These are phyloP conservation scores for Colletotrichum sp. DNA, from an alignment of 2,329 filamentous ascomycete genomes.

Conservation along the genomic window DNA sequence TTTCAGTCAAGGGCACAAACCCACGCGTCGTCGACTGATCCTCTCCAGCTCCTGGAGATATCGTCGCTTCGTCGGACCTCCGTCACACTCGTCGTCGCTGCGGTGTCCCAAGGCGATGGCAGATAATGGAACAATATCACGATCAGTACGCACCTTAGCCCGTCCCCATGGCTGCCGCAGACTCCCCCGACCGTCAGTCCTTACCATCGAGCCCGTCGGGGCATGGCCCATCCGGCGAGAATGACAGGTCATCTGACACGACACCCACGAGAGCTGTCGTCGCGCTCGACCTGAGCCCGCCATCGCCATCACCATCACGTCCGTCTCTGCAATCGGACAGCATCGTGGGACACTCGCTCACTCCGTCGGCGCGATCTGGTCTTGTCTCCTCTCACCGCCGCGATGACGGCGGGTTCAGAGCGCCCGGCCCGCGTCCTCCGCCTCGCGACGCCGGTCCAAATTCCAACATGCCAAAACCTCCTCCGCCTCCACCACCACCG, in stretches of 20 bases:
- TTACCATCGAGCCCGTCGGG: background rate
- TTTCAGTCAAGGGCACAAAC: background rate
- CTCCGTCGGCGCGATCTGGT: background rate
- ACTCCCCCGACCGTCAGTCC: background rate
- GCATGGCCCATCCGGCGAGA: background rate
- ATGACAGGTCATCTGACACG: background rate
- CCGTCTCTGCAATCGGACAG: background rate
- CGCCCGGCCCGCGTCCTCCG: background rate
- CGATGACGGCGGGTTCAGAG: background rate
- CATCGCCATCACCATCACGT: background rate
- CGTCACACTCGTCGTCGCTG: background rate
- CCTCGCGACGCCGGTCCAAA: background rate
- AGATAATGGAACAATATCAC: slow-evolving; percentile 16
- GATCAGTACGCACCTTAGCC: slow-evolving; percentile 7
- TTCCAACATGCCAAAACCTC: background rate
- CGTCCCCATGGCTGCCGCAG: slow-evolving; percentile 3
- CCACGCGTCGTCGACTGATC: background rate
- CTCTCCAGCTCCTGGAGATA: background rate
- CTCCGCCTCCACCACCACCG: background rate
- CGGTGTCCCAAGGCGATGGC: background rate
- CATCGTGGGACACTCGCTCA: too few species aligned
- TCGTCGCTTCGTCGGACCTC: background rate
- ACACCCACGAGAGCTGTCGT: background rate
- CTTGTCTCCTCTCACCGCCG: background rate
- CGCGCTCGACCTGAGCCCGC: background rate